Conservation (phyloP, 2,329 filamentous ascomycete species). For the Paraphoma chrysanthemicola region DNA sequence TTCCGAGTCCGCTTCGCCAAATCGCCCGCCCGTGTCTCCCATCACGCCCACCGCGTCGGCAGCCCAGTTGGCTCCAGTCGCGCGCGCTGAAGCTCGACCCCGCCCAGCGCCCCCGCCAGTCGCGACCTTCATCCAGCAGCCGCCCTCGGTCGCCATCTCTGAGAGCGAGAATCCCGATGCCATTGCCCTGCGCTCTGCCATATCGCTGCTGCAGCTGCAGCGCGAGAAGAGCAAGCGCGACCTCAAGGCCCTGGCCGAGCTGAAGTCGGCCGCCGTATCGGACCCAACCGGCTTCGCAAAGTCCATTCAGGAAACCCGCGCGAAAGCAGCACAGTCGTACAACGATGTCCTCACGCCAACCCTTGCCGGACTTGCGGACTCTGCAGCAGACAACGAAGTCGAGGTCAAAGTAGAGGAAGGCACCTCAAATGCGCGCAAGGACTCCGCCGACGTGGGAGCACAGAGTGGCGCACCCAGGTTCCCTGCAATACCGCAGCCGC, state of each 20-base stretch:
- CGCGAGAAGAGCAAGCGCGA: slow-evolving; percentile 78
- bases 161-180: slow-evolving; percentile 77
- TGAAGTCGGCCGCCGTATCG: slow-evolving; percentile 73
- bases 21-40: slow-evolving; percentile 49
- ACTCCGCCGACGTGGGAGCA: slow-evolving; percentile 30
- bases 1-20: slow-evolving; percentile 41
- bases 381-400: slow-evolving; percentile 25
- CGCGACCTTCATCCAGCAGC: slow-evolving; percentile 50
- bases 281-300: slow-evolving; percentile 75
- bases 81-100: slow-evolving; percentile 31
- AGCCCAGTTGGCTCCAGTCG: slow-evolving; percentile 44
- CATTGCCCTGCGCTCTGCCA: slow-evolving; percentile 83
- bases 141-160: slow-evolving; percentile 54
- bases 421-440: slow-evolving; percentile 32
- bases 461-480: slow-evolving; percentile 53
- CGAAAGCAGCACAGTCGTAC: slow-evolving; percentile 39
- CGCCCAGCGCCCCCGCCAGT: slow-evolving; percentile 37
- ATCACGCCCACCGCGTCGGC: slow-evolving; percentile 47
- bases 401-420: slow-evolving; percentile 17
- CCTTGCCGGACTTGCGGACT: slow-evolving; percentile 46
- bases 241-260: slow-evolving; percentile 71
- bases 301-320: slow-evolving; percentile 69
- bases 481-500: slow-evolving; percentile 73
- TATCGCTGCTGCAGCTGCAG: slow-evolving; percentile 87
- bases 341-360: slow-evolving; percentile 47